These are phyloP conservation scores for Rubia occidens DNA, from an alignment of 305 asterid genomes.

Conservation along the genomic window DNA sequence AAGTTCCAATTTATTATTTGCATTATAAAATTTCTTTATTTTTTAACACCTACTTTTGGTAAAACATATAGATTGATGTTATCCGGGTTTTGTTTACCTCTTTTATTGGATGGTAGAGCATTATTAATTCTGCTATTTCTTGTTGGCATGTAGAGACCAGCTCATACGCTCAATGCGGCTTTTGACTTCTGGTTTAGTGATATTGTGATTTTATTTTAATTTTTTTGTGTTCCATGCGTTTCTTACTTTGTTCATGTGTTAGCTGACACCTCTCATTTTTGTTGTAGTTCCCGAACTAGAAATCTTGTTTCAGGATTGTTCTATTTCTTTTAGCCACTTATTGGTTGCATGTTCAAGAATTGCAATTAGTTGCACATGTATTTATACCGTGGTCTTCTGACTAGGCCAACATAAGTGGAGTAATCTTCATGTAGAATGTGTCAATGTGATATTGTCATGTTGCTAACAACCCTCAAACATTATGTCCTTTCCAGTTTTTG, in stretches of 20 bases:
- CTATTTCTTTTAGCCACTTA: not conserved
- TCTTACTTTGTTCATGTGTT: not conserved
- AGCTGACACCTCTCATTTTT: not conserved
- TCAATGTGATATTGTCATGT: not conserved
- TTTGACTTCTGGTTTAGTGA: not conserved
- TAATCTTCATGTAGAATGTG: not conserved
- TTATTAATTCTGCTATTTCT: not conserved
- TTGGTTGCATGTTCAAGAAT: not conserved
- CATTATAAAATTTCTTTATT: no score
- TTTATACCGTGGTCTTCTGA: not conserved
- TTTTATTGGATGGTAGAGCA: not conserved
- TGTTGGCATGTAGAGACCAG: not conserved
- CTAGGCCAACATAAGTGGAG: not conserved
- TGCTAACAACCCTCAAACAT: not conserved
- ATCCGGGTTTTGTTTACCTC: not conserved
- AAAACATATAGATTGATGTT: no score
- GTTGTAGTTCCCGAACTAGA: no score
- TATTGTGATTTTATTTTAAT: not conserved
- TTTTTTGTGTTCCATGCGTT: not conserved
- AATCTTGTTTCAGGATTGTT: not conserved
- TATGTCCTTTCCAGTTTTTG: slow-evolving; percentile 42
- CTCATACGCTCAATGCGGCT: not conserved
- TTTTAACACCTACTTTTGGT: no score
- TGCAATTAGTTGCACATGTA: not conserved
- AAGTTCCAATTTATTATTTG: no score